phyloP scores from a whole-genome alignment of 1,284 basidiomycete species.

The Sporisorium iseilematis-ciliati region DNA sequence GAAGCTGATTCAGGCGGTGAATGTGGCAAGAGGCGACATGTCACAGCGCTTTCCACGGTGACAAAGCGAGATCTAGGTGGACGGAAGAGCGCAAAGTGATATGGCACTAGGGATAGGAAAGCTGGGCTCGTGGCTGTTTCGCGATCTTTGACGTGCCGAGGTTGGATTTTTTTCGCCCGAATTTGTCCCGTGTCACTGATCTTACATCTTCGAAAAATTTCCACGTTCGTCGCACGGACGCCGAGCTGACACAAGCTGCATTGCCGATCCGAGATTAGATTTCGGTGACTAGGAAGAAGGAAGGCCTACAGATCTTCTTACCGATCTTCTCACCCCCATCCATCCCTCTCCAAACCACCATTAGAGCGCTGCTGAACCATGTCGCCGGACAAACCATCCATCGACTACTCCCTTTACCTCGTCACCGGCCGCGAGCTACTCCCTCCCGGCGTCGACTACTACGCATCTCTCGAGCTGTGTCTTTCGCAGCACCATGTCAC shows the following conservation, averaged over 20 bases:
- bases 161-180: neutral
- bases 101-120: conserved; percentile 22
- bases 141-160: conserved; percentile 28
- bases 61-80: neutral
- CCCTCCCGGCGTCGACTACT: conserved; percentile 79
- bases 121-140: neutral
- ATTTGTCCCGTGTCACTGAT: neutral
- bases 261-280: too few species aligned
- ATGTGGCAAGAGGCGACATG: neutral
- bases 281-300: too few species aligned
- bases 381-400: conserved; percentile 20
- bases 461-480: conserved; percentile 82
- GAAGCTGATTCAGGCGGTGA: neutral
- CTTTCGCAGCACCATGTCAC: conserved; percentile 87
- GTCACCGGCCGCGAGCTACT: conserved; percentile 86
- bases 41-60: neutral
- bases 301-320: too few species aligned
- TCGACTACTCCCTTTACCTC: conserved; percentile 72
- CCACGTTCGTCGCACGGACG: conserved; percentile 14
- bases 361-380: neutral
- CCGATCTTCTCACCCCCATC: neutral
- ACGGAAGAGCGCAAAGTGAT: conserved; percentile 8
- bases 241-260: too few species aligned
- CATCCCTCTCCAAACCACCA: neutral
- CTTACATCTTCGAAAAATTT: conserved; percentile 1